Evolutionary conservation across 2,329 filamentous ascomycete species (phyloP).

Genomic region (Rutstroemia sp.): DNA sequence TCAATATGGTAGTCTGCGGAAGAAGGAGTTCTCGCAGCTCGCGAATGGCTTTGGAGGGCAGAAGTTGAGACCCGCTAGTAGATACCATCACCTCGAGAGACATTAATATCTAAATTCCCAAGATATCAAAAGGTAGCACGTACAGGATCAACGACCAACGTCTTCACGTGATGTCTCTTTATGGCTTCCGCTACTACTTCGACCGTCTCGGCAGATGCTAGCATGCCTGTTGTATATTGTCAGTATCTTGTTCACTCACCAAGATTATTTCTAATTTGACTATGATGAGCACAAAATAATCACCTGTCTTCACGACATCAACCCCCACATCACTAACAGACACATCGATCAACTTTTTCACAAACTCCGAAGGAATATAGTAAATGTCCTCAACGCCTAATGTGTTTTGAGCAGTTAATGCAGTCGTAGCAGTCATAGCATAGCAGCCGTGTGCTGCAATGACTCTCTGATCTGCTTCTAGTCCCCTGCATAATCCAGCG

Average conservation of each 20-base stretch:
- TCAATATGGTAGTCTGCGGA: slow-evolving; percentile 60
- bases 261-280: not conserved
- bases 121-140: slow-evolving; percentile 12
- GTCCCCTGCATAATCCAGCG: slow-evolving; percentile 51
- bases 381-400: slow-evolving; percentile 76
- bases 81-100: slow-evolving; percentile 76
- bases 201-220: slow-evolving; percentile 66
- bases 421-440: slow-evolving; percentile 92
- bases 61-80: slow-evolving; percentile 65
- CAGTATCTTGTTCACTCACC: not conserved
- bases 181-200: slow-evolving; percentile 60
- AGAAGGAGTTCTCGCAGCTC: slow-evolving; percentile 54
- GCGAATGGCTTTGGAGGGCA: slow-evolving; percentile 57
- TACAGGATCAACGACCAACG: slow-evolving; percentile 70
- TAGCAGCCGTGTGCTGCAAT: slow-evolving; percentile 89
- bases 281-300: slow-evolving; percentile 25
- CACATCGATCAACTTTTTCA: slow-evolving; percentile 78
- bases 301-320: slow-evolving; percentile 89
- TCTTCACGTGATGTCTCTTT: slow-evolving; percentile 46
- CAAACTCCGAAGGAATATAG: slow-evolving; percentile 67
- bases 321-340: slow-evolving; percentile 77
- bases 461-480: slow-evolving; percentile 94
- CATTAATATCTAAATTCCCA: slow-evolving; percentile 10
- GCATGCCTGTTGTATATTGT: slow-evolving; percentile 56
- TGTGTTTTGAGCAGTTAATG: slow-evolving; percentile 94